Percentiles rank a stretch among this genome's conserved stretches.
Conservation (phyloP, 208 protist species). For the Endotrypanum monterogeii region DNA sequence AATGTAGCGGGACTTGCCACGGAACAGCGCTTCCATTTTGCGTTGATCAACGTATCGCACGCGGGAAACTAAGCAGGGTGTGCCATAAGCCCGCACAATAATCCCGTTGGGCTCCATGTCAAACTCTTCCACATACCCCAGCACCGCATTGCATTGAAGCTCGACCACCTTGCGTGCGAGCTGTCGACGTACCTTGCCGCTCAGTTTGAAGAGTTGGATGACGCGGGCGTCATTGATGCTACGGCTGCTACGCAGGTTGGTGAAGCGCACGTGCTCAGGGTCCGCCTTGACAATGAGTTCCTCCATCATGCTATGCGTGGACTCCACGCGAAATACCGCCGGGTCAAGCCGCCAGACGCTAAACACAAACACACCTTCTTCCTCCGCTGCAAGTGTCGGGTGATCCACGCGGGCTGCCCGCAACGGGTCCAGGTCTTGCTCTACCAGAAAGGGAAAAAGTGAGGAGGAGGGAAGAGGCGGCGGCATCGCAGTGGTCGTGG, state of each 20-base stretch:
- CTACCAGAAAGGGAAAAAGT: constrained; percentile 28
- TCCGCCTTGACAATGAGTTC: constrained; percentile 92
- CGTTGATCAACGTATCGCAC: constrained; percentile 65
- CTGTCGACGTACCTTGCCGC: constrained; percentile 90
- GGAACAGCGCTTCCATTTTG: constrained; percentile 27
- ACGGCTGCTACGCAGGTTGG: constrained; percentile 80
- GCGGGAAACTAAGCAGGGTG: constrained; percentile 80
- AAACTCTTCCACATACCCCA: constrained; percentile 90
- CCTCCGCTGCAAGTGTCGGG: constrained; percentile 76
- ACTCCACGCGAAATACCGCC: constrained; percentile 84
- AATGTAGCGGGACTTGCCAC: constrained; percentile 19
- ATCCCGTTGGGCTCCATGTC: constrained; percentile 91
- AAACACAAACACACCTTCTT: constrained; percentile 88
- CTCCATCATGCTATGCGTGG: constrained; percentile 85
- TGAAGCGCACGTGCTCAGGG: constrained; percentile 88
- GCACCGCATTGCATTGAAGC: constrained; percentile 87
- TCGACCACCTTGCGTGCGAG: constrained; percentile 90
- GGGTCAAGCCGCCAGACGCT: constrained; percentile 85
- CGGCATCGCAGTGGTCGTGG: background rate
- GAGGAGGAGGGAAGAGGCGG: constrained; percentile 14
- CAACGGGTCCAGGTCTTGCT: constrained; percentile 57
- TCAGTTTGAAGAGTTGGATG: constrained; percentile 89
- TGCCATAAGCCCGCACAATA: constrained; percentile 92
- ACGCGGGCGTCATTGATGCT: constrained; percentile 83
- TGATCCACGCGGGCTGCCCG: constrained; percentile 59